Conservation (phyloP, 305 asterid species). For the Fraxinus sp. region DNA sequence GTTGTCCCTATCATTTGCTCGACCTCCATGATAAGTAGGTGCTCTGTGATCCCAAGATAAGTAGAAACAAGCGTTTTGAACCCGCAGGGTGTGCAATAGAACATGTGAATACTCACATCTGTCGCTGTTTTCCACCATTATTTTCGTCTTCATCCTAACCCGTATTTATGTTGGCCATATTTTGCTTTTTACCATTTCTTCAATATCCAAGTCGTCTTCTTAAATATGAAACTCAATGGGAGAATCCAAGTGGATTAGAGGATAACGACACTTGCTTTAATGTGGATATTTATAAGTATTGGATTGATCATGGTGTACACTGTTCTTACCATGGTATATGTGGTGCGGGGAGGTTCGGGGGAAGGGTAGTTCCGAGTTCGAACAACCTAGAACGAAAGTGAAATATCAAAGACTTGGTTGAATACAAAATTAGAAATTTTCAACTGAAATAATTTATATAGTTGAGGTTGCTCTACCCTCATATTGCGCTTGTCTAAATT, state of each 20-base stretch:
- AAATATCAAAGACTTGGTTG: no score
- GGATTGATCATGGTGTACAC: no score
- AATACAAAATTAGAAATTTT: no score
- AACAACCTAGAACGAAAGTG: no score
- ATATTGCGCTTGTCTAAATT: not conserved
- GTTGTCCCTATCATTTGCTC: slow-evolving; percentile 24
- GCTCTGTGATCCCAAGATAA: slow-evolving; percentile 34
- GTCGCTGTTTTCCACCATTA: slow-evolving; percentile 18
- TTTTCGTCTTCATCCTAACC: not conserved
- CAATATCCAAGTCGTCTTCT: not conserved
- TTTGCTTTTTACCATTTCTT: not conserved
- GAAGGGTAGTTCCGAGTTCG: no score
- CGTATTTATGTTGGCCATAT: no score
- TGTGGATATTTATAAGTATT: not conserved
- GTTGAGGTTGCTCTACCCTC: no score
- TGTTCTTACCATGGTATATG: no score
- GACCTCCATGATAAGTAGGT: slow-evolving; percentile 26
- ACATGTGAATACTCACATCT: slow-evolving; percentile 54
- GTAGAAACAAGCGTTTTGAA: slow-evolving; percentile 36
- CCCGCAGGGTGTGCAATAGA: slow-evolving; percentile 42
- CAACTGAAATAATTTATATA: no score
- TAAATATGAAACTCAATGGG: not conserved
- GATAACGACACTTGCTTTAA: not conserved
- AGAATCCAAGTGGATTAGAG: not conserved
- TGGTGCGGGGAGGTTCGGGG: no score